Evolutionary conservation across 1,284 basidiomycete genomes (phyloP), one percentile per base, ranked within the genome.

Genomic region (Ceraceosorus guamensis): DNA sequence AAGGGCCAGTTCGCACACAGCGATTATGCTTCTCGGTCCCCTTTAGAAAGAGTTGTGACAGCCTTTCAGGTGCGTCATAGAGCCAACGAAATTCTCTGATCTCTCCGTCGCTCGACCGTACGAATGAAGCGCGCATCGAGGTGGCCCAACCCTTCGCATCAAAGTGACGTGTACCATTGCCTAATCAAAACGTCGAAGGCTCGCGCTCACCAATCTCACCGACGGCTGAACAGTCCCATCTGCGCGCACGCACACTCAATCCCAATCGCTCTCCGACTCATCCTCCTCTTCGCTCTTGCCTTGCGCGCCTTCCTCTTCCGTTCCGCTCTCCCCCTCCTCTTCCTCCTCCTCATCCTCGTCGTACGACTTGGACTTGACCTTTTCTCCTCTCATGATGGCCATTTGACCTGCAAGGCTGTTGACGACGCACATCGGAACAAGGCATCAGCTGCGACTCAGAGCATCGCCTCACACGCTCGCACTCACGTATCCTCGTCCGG

Each of bases 341-440:
- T 63, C 60, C 7, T 57, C 59, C 24, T 65, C 69, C 0, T 55
- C 64, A 14, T 62, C 48, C 5, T 63, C 61, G 13, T 37, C 60
- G 50, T 79, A 16, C 83, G 79, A 4, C 71, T 84, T 46, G 55
- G 60, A 62, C 82, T 91, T 93, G 55, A 97, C 91, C 41, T 84
- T 77, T 13, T 86, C 88, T 5, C 95, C 95, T 53, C 89, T 85
- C 90, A 99, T 93, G 50, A 87, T 83, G 2, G 93, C 92, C 91
- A 98, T 96, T 80, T 99, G 95, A 3, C 95, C 95, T 3, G 92
- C 95, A 48, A 98, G 80, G 30, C 92, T 0, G 91, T 91, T 54
- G 95, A 24, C 24, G 24, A 24, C 24, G 24, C 24, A 24, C 24
- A 24, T 24, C 24, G 24, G 24, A 24, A 24, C 24, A 24, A 24